Evolutionary conservation across 257 asterid species (phyloP), one percentile per base, ranked within the genome.

Genomic region (Linderniella brevidens): DNA sequence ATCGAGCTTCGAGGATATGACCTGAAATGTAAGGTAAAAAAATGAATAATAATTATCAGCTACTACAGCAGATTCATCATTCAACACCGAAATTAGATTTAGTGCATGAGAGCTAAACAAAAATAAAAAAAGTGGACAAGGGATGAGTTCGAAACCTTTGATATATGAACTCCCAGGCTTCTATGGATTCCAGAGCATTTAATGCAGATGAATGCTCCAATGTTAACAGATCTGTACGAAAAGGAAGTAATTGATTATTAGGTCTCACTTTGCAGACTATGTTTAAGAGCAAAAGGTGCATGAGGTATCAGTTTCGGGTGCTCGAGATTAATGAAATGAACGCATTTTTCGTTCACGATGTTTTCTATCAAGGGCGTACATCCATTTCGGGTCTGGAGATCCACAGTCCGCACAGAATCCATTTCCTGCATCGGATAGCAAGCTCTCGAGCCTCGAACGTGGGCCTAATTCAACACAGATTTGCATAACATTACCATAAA

Each of bases 181-280:
- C 97, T 76, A 64, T 86, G 97, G 35, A 82, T 77, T 39, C 97
- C 94, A 3, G 97, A 79, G 62, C 94, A 86, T 74, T 86, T 82
- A 58, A 86, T 86, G 63, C 97, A 86, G 60, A 86, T 74, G 62
- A 82, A 79, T 49, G 81, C 82, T 58, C 94, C 94, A 43, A 71
- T 64, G 58, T 63, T 77, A 47, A 68, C 60, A 17, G 97, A 79
- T 71, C 97, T 86, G 88, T 48, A 70, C 52, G 71, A 52, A 9
- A 44, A 0, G 47, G 8, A 42, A 42, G 10, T 41, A 19, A 12
- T 25, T 25, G 6, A 2, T 80, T 25, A 6, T 25, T 25, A 3
- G 32, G 6, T 25, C 6, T 25, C 32, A 25, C 32, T 2, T 25
- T 6, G 32, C 10, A n/a, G n/a, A 55, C 13, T 35, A n/a, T 45